phyloP scores from a whole-genome alignment of 495 filamentous ascomycete species.

The Hypomontagnella monticulosa region DNA sequence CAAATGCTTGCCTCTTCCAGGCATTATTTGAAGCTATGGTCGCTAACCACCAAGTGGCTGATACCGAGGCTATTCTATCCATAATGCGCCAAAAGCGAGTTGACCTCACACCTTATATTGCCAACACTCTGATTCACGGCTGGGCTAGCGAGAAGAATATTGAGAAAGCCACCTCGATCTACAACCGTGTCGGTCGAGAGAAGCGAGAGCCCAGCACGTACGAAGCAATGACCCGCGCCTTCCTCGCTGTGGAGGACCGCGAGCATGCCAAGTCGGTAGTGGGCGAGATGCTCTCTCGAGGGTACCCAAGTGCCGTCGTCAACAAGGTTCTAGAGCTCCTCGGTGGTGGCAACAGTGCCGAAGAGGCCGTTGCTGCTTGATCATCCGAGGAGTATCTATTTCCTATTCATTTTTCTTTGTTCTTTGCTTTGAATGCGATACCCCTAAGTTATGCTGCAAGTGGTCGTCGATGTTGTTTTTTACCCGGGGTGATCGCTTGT shows the following conservation, averaged over 20 bases:
- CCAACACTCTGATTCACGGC: constrained; percentile 98
- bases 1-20: constrained; percentile 91
- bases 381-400: constrained; percentile 1
- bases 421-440: constrained; percentile 51
- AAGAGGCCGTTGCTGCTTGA: constrained; percentile 39
- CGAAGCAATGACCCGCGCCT: constrained; percentile 97
- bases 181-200: constrained; percentile 73
- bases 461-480: constrained; percentile 32
- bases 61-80: constrained; percentile 75
- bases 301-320: constrained; percentile 90
- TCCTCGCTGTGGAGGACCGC: constrained; percentile 82
- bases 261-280: constrained; percentile 78
- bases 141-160: constrained; percentile 91
- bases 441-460: constrained; percentile 45
- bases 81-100: constrained; percentile 77
- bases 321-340: constrained; percentile 92
- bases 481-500: constrained; percentile 34
- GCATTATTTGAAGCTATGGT: constrained; percentile 96
- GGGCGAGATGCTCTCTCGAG: constrained; percentile 87
- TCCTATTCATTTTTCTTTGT: constrained; percentile 40
- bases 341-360: constrained; percentile 62
- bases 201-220: constrained; percentile 98
- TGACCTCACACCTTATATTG: constrained; percentile 95
- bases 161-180: constrained; percentile 78
- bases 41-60: constrained; percentile 84